These are phyloP conservation scores for Paramarasmius palmivorus DNA, from an alignment of 1,284 basidiomycete species.

Conservation along the genomic window DNA sequence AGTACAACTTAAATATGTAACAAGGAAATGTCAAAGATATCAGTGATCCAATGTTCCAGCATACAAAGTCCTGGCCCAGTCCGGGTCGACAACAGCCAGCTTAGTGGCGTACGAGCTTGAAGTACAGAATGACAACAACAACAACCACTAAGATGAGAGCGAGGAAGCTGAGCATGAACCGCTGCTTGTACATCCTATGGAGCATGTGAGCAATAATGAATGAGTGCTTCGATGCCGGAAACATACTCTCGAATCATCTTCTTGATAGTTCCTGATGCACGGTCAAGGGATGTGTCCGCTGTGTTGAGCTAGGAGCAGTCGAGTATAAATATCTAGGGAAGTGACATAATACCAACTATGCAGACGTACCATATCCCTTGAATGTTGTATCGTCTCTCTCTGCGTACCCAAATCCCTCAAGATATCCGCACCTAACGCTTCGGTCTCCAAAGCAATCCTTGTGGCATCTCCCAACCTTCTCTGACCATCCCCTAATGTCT, in stretches of 20 bases:
- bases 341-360: neutral
- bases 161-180: slow-evolving; percentile 37
- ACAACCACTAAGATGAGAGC: slow-evolving; percentile 39
- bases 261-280: slow-evolving; percentile 43
- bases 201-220: neutral
- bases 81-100: no score
- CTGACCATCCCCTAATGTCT: slow-evolving; percentile 69
- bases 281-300: slow-evolving; percentile 43
- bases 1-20: no score
- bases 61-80: no score
- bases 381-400: slow-evolving; percentile 91
- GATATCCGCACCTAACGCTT: slow-evolving; percentile 91
- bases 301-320: slow-evolving; percentile 31
- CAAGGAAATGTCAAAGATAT: no score
- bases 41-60: no score
- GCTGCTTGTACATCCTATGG: slow-evolving; percentile 43
- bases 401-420: slow-evolving; percentile 80
- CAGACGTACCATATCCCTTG: slow-evolving; percentile 81
- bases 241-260: slow-evolving; percentile 48
- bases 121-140: slow-evolving; percentile 42
- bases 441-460: slow-evolving; percentile 89
- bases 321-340: neutral
- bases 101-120: slow-evolving; percentile 32
- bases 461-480: slow-evolving; percentile 82
- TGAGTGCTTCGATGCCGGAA: neutral